A percentile compares a stretch with the other conserved stretches of the same genome.
phyloP scores from a whole-genome alignment of 805 yeast species.

The Candida taoyuanica region DNA sequence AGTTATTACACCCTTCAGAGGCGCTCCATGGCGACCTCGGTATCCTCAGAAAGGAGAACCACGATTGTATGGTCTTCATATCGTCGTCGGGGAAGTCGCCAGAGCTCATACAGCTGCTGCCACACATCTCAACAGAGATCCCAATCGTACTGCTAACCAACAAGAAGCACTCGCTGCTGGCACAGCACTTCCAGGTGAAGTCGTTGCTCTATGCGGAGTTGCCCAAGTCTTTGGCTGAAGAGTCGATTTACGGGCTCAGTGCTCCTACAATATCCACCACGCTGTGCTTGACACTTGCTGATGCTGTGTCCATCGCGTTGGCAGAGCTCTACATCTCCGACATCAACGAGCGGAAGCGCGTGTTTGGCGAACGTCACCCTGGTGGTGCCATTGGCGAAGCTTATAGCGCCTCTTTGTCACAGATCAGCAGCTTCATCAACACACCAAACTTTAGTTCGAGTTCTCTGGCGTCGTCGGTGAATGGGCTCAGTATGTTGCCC shows the following conservation, averaged over 20 bases:
- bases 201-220: slow-evolving; percentile 59
- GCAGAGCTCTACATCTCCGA: slow-evolving; percentile 63
- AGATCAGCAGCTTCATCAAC: slow-evolving; percentile 8
- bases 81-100: slow-evolving; percentile 84
- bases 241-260: slow-evolving; percentile 63
- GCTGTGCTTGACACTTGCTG: slow-evolving; percentile 68
- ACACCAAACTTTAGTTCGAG: slow-evolving; percentile 25
- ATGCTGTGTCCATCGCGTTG: slow-evolving; percentile 71
- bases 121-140: slow-evolving; percentile 49
- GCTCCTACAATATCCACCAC: slow-evolving; percentile 89
- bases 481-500: background rate
- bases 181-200: slow-evolving; percentile 44
- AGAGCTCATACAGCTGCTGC: slow-evolving; percentile 49
- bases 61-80: slow-evolving; percentile 58
- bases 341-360: slow-evolving; percentile 42
- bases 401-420: slow-evolving; percentile 22
- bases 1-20: slow-evolving; percentile 73
- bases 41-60: slow-evolving; percentile 46
- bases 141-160: slow-evolving; percentile 65
- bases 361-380: slow-evolving; percentile 75
- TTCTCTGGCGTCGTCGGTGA: slow-evolving; percentile 2
- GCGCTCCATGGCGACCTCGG: slow-evolving; percentile 93
- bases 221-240: slow-evolving; percentile 54
- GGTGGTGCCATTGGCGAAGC: slow-evolving; percentile 84
- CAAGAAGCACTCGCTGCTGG: slow-evolving; percentile 48